phyloP scores from a whole-genome alignment of 2,329 filamentous ascomycete species.

The Pseudogymnoascus sp. region DNA sequence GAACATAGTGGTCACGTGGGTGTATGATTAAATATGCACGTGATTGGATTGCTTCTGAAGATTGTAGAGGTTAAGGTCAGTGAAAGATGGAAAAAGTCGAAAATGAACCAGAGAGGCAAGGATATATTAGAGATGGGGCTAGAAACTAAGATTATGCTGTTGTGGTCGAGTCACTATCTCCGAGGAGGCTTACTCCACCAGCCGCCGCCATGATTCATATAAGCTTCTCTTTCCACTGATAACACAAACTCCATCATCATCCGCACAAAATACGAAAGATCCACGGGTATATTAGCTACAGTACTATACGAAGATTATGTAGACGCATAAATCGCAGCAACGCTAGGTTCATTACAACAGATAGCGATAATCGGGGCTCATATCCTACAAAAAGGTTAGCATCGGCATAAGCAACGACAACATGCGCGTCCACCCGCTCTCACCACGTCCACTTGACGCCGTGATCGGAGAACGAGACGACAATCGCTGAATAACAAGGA shows the following conservation, averaged over 20 bases:
- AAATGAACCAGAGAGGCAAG: neutral
- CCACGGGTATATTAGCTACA: neutral
- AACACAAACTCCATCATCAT: neutral
- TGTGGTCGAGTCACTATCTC: neutral
- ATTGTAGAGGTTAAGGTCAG: neutral
- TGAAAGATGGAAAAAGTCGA: neutral
- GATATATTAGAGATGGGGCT: neutral
- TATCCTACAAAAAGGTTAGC: constrained; percentile 22
- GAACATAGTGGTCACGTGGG: no score
- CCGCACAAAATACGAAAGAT: neutral
- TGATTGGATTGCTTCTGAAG: no score
- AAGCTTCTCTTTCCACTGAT: neutral
- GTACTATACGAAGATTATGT: neutral
- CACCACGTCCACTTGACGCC: neutral
- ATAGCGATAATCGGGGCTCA: constrained; percentile 30
- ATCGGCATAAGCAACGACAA: neutral
- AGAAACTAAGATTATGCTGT: neutral
- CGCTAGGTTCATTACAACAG: constrained; percentile 18
- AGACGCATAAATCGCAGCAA: constrained; percentile 6
- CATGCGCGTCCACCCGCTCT: neutral
- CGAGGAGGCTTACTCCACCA: neutral
- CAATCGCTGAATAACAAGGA: neutral
- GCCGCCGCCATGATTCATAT: neutral
- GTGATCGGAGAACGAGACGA: neutral
- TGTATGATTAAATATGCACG: no score